Evolutionary conservation across 257 asterid species (phyloP), one percentile per base, ranked within the genome.

Genomic region (Salvia rosmarinus): DNA sequence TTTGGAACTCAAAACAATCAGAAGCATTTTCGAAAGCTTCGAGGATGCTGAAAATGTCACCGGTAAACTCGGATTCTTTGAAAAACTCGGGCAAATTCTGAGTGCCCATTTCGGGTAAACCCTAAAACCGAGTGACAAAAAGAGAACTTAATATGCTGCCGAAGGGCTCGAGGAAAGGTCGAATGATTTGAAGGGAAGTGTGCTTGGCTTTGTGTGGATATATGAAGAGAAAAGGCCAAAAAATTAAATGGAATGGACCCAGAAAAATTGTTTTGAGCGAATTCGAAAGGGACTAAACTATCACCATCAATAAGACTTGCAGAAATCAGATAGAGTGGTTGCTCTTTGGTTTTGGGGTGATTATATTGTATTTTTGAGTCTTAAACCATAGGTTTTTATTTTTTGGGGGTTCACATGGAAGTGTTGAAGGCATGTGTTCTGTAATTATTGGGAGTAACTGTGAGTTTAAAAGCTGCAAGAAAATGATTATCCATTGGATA

Each of bases 11-110:
- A 25, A 85, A 81, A 67, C 61, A 61, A 25, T 74, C 87, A 0
- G 85, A 79, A 51, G 73, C 74, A 1, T 65, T 70, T 4, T 88
- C 96, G 16, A 84, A 68, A 17, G 89, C 90, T 64, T 88, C 97
- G 3, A 92, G 87, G 49, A 87, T 79, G 11, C 89, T 81, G 72
- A 92, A 90, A 42, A 92, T 92, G 19, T 92, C 96, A 11, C 89
- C 96, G 2, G 85, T 64, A 3, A 83, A 77, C 58, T 79, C 88
- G 23, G 85, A 76, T 42, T 81, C 87, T 32, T 73, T 82, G 39
- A 87, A 83, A 10, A 81, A 72, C 0, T 84, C 87, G 2, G 83
- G 78, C 60, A 79, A 67, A 62, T 71, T 66, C 20, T 83, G 86
- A 50, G 76, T 57, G 11, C 78, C 89, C 96, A 90, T 90, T 64